Evolutionary conservation across 139 green algal genomes (phyloP).

Genomic region (Chlorella sp.): DNA sequence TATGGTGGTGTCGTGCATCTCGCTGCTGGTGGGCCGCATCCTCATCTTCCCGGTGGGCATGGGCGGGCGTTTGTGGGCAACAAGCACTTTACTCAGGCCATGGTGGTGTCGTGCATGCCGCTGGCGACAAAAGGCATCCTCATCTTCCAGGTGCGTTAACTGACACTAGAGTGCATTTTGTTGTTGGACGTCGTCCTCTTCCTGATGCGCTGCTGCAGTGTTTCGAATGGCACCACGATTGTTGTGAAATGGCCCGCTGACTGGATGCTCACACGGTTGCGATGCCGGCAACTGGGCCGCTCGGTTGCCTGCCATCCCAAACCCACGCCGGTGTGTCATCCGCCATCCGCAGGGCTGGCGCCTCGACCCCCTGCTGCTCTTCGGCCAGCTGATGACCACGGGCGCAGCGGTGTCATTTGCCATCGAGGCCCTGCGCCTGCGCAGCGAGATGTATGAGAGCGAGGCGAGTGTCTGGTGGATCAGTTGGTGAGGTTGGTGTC

Average conservation of each 20-base stretch:
- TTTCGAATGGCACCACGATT: too few relatives aligned
- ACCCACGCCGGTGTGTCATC: too few relatives aligned
- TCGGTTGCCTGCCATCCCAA: too few relatives aligned
- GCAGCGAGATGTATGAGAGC: conserved; percentile 38
- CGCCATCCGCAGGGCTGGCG: conserved; percentile 72
- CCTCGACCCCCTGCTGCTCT: conserved; percentile 77
- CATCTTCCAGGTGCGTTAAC: conserved; percentile 79
- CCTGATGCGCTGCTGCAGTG: neutral
- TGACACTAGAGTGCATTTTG: too few relatives aligned
- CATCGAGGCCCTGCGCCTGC: conserved; percentile 62
- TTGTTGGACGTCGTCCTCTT: too few relatives aligned
- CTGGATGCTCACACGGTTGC: neutral
- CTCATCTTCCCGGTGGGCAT: conserved; percentile 72
- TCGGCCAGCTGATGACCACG: conserved; percentile 73
- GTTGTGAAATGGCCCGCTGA: too few relatives aligned
- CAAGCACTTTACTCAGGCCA: neutral
- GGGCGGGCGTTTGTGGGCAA: neutral
- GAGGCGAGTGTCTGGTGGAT: conserved; percentile 17
- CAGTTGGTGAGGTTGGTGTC: neutral
- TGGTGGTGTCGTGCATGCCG: conserved; percentile 70
- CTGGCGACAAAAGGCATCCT: conserved; percentile 75
- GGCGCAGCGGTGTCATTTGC: conserved; percentile 62
- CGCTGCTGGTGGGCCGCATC: conserved; percentile 72
- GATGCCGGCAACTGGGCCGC: neutral
- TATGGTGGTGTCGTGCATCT: conserved; percentile 70